Conservation (phyloP, 768 basidiomycete species). For the Chalciporus sphaerocephalus region DNA sequence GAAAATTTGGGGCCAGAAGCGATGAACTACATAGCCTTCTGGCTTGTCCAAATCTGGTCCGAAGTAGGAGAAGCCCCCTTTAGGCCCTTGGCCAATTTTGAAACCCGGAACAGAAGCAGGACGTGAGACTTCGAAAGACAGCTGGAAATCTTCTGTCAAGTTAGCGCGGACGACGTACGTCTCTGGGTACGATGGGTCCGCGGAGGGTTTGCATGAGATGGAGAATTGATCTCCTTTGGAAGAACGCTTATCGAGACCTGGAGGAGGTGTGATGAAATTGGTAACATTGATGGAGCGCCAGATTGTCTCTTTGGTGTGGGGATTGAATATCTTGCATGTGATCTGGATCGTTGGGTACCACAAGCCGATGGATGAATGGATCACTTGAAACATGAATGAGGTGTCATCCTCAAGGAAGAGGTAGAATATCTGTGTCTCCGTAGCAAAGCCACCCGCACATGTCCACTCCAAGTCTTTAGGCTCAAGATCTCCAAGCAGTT, state of each 20-base stretch:
- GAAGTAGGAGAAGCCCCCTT: constrained; percentile 88
- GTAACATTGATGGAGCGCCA: constrained; percentile 89
- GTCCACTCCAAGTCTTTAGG: constrained; percentile 77
- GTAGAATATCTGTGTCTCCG: constrained; percentile 92
- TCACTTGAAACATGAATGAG: constrained; percentile 76
- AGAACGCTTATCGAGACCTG: constrained; percentile 79
- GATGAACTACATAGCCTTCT: constrained; percentile 85
- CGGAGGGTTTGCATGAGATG: constrained; percentile 56
- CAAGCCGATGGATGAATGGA: constrained; percentile 90
- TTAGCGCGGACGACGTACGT: constrained; percentile 76
- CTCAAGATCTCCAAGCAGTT: constrained; percentile 73
- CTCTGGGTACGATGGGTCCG: constrained; percentile 63
- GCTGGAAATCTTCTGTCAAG: constrained; percentile 72
- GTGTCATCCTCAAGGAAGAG: constrained; percentile 75
- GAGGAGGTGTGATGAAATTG: constrained; percentile 74
- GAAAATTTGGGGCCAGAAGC: constrained; percentile 77
- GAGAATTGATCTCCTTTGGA: constrained; percentile 83
- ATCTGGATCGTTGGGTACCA: constrained; percentile 96
- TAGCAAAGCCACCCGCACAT: constrained; percentile 77
- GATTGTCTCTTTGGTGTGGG: constrained; percentile 61
- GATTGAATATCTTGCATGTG: constrained; percentile 83
- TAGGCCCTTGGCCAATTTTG: constrained; percentile 84
- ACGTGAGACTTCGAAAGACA: constrained; percentile 70
- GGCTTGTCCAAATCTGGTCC: constrained; percentile 63
- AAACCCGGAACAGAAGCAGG: constrained; percentile 74